These are phyloP conservation scores for Phytophthora pseudosyringae DNA, from an alignment of 352 stramenopile species.

Conservation along the genomic window DNA sequence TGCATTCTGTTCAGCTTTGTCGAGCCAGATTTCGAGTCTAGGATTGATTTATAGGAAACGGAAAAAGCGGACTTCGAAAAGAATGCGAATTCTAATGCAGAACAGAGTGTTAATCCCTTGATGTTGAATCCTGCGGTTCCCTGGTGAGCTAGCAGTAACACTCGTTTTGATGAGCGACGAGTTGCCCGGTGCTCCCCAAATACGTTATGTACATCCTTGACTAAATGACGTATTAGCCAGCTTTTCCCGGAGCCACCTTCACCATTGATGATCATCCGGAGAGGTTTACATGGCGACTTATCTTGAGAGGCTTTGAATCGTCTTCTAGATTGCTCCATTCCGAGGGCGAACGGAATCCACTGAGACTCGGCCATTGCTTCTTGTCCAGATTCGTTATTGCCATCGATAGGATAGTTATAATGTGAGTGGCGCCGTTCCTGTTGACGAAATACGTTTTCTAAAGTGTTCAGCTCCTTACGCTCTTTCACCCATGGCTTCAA, in stretches of 20 bases:
- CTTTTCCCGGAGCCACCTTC: neutral
- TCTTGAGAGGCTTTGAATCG: neutral
- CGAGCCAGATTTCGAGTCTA: too few species aligned
- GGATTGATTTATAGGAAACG: neutral
- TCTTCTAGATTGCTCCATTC: neutral
- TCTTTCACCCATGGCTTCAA: neutral
- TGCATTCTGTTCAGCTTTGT: too few species aligned
- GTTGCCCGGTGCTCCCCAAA: neutral
- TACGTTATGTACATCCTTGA: neutral
- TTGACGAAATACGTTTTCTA: neutral
- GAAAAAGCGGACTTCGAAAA: constrained; percentile 7
- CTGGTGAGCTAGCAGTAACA: neutral
- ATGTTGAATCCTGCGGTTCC: neutral
- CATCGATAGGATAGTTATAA: neutral
- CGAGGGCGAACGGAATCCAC: neutral
- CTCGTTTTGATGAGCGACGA: neutral
- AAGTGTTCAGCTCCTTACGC: neutral
- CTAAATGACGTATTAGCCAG: neutral
- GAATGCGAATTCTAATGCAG: neutral
- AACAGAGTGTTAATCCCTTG: neutral
- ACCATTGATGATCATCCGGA: neutral
- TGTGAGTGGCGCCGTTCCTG: neutral
- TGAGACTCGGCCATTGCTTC: neutral
- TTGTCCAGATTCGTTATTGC: neutral
- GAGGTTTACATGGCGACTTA: neutral